A percentile compares a stretch with the other conserved stretches of the same genome.
These are phyloP conservation scores for Blastosporella zonata DNA, from an alignment of 1,284 basidiomycete genomes.

Conservation along the genomic window DNA sequence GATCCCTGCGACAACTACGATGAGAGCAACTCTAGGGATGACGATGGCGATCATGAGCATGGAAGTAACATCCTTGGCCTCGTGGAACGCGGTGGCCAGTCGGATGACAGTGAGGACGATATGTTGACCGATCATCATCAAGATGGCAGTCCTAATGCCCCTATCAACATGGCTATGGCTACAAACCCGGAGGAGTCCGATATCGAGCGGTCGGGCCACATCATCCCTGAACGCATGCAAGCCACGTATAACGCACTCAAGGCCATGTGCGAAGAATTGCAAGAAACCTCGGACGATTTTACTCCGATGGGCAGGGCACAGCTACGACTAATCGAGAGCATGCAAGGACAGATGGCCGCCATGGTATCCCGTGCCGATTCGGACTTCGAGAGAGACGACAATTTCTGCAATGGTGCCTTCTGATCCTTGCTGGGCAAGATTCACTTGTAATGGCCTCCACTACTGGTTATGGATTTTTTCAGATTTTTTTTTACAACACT, in stretches of 20 bases:
- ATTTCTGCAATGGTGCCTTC: not conserved
- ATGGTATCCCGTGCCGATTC: not conserved
- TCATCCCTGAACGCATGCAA: not conserved
- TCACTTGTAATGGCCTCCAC: too few species aligned
- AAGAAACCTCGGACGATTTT: not conserved
- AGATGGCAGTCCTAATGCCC: not conserved
- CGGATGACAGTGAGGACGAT: not conserved
- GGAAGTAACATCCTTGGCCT: not conserved
- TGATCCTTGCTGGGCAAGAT: too few species aligned
- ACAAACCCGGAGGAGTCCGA: not conserved
- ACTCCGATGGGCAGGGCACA: slow-evolving; percentile 7
- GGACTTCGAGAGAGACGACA: not conserved
- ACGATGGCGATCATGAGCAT: not conserved
- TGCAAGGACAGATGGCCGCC: not conserved
- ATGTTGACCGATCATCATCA: not conserved
- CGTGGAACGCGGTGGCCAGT: not conserved
- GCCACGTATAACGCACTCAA: slow-evolving; percentile 1
- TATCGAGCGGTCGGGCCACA: not conserved
- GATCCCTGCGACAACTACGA: not conserved
- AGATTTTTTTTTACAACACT: not conserved
- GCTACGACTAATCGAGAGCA: not conserved
- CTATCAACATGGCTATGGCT: not conserved
- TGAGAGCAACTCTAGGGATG: not conserved
- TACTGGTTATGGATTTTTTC: too few species aligned
- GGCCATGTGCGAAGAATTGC: slow-evolving; percentile 2